Evolutionary conservation across 1,284 basidiomycete species (phyloP).

Genomic region (Caloboletus firmus): DNA sequence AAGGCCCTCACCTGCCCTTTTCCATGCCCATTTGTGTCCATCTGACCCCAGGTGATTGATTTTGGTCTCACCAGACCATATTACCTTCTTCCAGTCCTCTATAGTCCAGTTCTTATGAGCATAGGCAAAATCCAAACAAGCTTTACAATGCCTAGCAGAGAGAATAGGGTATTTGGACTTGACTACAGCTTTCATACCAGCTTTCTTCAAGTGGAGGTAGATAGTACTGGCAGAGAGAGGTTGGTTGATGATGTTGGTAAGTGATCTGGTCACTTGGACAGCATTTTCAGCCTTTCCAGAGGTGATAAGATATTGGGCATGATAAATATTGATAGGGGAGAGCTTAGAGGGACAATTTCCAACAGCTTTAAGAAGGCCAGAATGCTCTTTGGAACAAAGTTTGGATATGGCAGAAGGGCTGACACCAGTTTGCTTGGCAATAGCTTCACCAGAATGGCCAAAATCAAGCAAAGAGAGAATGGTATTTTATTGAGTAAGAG

Average conservation of each 20-base stretch:
- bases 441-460: background rate
- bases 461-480: background rate
- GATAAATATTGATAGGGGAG: background rate
- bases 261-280: background rate
- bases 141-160: background rate
- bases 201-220: too few relatives aligned
- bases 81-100: too few relatives aligned
- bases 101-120: too few relatives aligned
- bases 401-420: background rate
- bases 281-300: background rate
- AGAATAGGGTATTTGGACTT: background rate
- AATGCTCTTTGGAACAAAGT: too few relatives aligned
- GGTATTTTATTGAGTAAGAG: background rate
- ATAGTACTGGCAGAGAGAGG: background rate
- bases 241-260: background rate
- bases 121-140: background rate
- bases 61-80: too few relatives aligned
- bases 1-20: too few relatives aligned
- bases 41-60: too few relatives aligned
- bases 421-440: background rate
- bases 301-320: background rate
- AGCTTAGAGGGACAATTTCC: background rate
- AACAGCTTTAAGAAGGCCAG: background rate
- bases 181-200: background rate
- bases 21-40: too few relatives aligned